These are phyloP conservation scores for Carex arenaria DNA, from an alignment of 202 grass and related monocot genomes.

Conservation along the genomic window DNA sequence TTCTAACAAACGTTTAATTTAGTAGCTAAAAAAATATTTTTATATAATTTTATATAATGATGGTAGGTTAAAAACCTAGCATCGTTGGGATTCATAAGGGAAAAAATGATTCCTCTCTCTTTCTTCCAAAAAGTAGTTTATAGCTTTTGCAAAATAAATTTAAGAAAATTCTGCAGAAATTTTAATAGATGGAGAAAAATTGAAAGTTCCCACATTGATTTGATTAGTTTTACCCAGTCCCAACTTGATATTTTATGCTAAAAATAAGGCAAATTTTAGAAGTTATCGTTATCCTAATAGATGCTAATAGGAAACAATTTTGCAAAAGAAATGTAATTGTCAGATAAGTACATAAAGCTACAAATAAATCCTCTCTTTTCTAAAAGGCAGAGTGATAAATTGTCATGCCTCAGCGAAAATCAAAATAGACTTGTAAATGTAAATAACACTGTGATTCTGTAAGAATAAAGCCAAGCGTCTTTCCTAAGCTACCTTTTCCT, in stretches of 20 bases:
- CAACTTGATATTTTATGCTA: neutral
- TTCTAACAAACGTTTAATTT: too few species aligned
- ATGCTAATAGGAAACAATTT: neutral
- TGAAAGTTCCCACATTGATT: neutral
- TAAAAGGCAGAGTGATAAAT: neutral
- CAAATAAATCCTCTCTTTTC: neutral
- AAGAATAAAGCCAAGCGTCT: neutral
- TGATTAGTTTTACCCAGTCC: neutral
- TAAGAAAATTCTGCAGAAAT: neutral
- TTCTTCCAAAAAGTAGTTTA: neutral
- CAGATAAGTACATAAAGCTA: neutral
- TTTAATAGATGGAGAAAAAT: neutral
- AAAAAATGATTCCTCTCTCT: too few species aligned
- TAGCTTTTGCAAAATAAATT: neutral
- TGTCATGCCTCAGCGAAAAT: neutral
- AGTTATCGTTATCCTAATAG: neutral
- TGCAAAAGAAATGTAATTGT: neutral
- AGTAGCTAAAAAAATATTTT: too few species aligned
- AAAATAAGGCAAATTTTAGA: neutral
- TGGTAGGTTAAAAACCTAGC: too few species aligned
- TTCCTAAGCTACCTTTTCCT: constrained; percentile 5
- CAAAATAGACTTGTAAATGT: neutral
- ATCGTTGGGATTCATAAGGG: too few species aligned
- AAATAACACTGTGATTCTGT: neutral
- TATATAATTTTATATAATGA: too few species aligned